phyloP scores from a whole-genome alignment of 2,329 filamentous ascomycete genomes.

The Fusarium solani-melongenae region DNA sequence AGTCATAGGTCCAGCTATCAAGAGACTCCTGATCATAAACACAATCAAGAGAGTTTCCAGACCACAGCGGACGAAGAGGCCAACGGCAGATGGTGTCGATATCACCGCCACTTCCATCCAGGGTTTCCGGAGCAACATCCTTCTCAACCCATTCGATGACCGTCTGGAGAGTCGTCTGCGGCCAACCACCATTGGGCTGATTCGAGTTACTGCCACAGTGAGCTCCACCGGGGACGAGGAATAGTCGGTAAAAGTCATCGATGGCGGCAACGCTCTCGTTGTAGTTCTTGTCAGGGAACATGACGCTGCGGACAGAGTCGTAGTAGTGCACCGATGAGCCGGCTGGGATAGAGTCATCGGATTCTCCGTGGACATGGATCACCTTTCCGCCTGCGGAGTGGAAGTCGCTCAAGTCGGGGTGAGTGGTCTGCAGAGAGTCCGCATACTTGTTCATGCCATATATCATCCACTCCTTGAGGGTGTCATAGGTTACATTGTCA shows the following conservation, averaged over 20 bases:
- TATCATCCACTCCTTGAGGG: constrained; percentile 65
- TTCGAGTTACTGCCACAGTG: constrained; percentile 61
- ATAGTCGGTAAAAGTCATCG: constrained; percentile 65
- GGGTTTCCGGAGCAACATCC: constrained; percentile 46
- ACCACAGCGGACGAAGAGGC: constrained; percentile 44
- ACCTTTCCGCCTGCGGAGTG: constrained; percentile 63
- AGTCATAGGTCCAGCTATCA: constrained; percentile 26
- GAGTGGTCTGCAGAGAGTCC: constrained; percentile 64
- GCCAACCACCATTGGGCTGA: constrained; percentile 56
- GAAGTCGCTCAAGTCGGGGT: constrained; percentile 64
- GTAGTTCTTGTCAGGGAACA: constrained; percentile 47
- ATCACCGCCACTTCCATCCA: constrained; percentile 42
- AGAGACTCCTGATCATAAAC: constrained; percentile 28
- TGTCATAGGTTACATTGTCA: constrained; percentile 65
- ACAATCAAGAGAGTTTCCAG: constrained; percentile 11
- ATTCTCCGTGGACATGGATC: constrained; percentile 69
- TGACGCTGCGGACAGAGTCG: constrained; percentile 62
- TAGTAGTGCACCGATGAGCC: constrained; percentile 66
- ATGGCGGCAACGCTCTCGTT: constrained; percentile 54
- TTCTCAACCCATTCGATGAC: constrained; percentile 77
- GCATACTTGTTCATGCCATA: constrained; percentile 59
- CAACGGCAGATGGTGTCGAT: constrained; percentile 52
- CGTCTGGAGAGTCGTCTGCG: constrained; percentile 73
- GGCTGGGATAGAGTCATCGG: constrained; percentile 63
- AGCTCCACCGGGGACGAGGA: constrained; percentile 63